phyloP scores from a whole-genome alignment of 202 grass and related monocot species.

The Alloteropsis angusta region DNA sequence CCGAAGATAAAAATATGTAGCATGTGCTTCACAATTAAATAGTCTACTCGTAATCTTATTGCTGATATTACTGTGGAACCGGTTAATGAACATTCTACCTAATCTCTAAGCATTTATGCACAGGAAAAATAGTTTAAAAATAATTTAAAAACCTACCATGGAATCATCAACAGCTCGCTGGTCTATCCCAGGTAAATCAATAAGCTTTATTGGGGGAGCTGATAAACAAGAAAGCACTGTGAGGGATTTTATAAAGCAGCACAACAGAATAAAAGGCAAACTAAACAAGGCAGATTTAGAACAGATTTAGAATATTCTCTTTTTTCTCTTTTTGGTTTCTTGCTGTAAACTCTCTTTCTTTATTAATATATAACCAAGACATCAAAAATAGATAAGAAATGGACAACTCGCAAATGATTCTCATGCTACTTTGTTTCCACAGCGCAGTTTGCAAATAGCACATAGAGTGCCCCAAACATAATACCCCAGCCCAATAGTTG shows the following conservation, averaged over 20 bases:
- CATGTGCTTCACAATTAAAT: background rate
- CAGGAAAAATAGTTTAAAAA: background rate
- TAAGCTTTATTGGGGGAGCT: constrained; percentile 58
- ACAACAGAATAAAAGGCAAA: background rate
- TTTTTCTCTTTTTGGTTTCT: no score
- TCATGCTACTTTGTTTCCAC: background rate
- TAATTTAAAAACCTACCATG: constrained; percentile 27
- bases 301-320: no score
- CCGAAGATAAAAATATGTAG: background rate
- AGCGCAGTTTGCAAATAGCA: background rate
- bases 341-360: no score
- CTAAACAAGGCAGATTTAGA: background rate
- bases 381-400: background rate
- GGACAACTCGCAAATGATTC: background rate
- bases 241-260: background rate
- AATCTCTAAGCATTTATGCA: background rate
- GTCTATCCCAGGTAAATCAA: constrained; percentile 65
- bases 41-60: background rate
- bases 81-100: background rate
- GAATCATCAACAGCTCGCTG: constrained; percentile 58
- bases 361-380: no score
- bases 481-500: background rate
- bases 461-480: background rate
- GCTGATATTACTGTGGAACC: background rate
- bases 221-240: constrained; percentile 5